Percentiles rank a stretch among this genome's conserved stretches.
These are phyloP conservation scores for Cladosporium sp. DNA, from an alignment of 2,329 filamentous ascomycete species.

Conservation along the genomic window DNA sequence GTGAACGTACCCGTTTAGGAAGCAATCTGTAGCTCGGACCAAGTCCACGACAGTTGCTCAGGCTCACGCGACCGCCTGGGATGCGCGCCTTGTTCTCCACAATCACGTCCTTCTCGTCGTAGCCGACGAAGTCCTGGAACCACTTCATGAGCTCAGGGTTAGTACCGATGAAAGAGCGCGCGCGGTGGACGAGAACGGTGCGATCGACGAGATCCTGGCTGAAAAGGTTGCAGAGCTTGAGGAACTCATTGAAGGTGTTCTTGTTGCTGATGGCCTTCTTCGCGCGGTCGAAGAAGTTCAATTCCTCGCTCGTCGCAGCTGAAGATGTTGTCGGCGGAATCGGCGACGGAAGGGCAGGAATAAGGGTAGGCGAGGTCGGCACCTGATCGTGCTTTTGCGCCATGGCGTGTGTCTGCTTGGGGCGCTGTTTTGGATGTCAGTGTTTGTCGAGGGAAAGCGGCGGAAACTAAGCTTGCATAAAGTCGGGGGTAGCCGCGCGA, in stretches of 20 bases:
- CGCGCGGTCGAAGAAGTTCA: constrained; percentile 90
- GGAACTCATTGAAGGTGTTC: constrained; percentile 87
- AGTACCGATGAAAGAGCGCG: constrained; percentile 77
- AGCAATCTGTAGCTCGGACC: constrained; percentile 92
- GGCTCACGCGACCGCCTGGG: constrained; percentile 76
- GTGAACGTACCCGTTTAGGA: constrained; percentile 64
- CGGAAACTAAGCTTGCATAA: not conserved
- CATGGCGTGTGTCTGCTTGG: constrained; percentile 64
- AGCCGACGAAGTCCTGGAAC: constrained; percentile 80
- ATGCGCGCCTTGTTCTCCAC: constrained; percentile 74
- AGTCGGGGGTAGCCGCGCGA: not conserved
- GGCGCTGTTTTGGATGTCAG: constrained; percentile 49
- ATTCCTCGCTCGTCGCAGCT: constrained; percentile 76
- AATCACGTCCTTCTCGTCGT: constrained; percentile 70
- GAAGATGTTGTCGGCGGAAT: constrained; percentile 70
- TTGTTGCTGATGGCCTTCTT: constrained; percentile 96
- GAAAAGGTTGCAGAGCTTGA: constrained; percentile 95
- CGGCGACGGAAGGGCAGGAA: constrained; percentile 82
- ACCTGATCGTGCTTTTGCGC: constrained; percentile 29
- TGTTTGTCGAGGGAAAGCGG: not conserved
- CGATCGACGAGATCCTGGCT: constrained; percentile 89
- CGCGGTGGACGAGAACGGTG: constrained; percentile 75
- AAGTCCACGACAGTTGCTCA: constrained; percentile 92
- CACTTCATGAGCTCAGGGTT: constrained; percentile 85
- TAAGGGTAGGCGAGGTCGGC: constrained; percentile 77